Conservation (phyloP, 1,284 basidiomycete species). For the Cutaneotrichosporon cyanovorans region DNA sequence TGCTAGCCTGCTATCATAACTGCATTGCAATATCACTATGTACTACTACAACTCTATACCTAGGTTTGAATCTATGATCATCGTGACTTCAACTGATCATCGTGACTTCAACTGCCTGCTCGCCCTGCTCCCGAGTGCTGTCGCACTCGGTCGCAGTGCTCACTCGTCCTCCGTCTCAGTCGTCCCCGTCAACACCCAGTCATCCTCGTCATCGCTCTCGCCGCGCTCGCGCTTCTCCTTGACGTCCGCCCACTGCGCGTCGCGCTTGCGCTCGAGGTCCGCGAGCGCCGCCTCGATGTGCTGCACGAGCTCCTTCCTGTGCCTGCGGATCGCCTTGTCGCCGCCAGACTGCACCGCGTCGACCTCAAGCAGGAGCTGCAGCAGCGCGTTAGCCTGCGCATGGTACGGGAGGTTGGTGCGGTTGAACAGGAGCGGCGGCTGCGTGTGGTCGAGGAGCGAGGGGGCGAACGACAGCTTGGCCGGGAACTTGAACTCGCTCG, state of each 20-base stretch:
- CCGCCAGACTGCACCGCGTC: constrained; percentile 63
- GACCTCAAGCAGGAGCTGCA: constrained; percentile 56
- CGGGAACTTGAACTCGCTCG: constrained; percentile 33
- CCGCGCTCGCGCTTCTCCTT: constrained; percentile 27
- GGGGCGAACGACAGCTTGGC: constrained; percentile 29
- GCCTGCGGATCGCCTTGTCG: constrained; percentile 53
- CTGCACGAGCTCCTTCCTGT: constrained; percentile 55
- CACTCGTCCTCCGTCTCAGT: constrained; percentile 6
- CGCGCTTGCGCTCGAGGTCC: constrained; percentile 49
- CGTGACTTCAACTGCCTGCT: no score
- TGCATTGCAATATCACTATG: no score
- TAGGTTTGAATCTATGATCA: no score
- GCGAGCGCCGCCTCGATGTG: constrained; percentile 58
- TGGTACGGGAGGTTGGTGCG: constrained; percentile 54
- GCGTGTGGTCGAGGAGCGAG: constrained; percentile 12
- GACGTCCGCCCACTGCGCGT: constrained; percentile 40
- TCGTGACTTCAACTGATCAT: no score
- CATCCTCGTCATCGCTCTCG: constrained; percentile 28
- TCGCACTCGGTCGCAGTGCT: constrained; percentile 1
- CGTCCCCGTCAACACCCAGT: background rate
- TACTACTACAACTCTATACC: background rate
- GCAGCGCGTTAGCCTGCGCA: constrained; percentile 56
- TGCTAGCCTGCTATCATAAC: no score
- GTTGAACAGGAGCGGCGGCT: constrained; percentile 49
- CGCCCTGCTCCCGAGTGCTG: no score